Percentiles rank a stretch among this genome's conserved stretches.
Evolutionary conservation across 2,329 filamentous ascomycete species (phyloP).

Genomic region (Sclerotinia sclerotiorum): DNA sequence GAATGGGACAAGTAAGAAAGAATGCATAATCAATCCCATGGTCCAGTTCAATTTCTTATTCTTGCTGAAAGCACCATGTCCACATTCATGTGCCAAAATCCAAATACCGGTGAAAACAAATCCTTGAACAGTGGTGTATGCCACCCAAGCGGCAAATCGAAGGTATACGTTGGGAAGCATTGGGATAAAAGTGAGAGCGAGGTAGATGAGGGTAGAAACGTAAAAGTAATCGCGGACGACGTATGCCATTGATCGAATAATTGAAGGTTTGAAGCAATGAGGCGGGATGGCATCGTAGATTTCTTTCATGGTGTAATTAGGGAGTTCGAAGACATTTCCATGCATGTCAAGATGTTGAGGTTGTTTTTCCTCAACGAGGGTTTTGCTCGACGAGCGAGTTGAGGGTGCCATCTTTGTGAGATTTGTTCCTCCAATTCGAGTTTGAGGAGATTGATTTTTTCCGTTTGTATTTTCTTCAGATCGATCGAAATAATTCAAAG

Average conservation of each 20-base stretch:
- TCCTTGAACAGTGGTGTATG: conserved; percentile 65
- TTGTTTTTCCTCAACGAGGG: conserved; percentile 35
- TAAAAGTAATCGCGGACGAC: conserved; percentile 58
- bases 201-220: conserved; percentile 48
- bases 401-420: conserved; percentile 4
- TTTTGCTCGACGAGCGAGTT: conserved; percentile 13
- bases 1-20: conserved; percentile 65
- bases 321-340: conserved; percentile 40
- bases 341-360: conserved; percentile 39
- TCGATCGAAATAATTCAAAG: not conserved
- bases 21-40: conserved; percentile 65
- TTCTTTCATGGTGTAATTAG: conserved; percentile 42
- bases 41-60: conserved; percentile 59
- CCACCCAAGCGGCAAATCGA: conserved; percentile 54
- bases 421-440: not conserved
- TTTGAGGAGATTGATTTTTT: not conserved
- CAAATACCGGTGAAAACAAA: conserved; percentile 68
- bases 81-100: conserved; percentile 72
- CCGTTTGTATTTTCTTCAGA: not conserved
- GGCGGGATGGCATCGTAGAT: conserved; percentile 54
- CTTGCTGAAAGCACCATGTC: conserved; percentile 66
- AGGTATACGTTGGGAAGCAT: conserved; percentile 48
- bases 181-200: conserved; percentile 55
- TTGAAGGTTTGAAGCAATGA: conserved; percentile 62
- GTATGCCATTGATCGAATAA: conserved; percentile 55